Evolutionary conservation across 2,329 filamentous ascomycete species (phyloP).

Genomic region (Xylariaceae sp.): DNA sequence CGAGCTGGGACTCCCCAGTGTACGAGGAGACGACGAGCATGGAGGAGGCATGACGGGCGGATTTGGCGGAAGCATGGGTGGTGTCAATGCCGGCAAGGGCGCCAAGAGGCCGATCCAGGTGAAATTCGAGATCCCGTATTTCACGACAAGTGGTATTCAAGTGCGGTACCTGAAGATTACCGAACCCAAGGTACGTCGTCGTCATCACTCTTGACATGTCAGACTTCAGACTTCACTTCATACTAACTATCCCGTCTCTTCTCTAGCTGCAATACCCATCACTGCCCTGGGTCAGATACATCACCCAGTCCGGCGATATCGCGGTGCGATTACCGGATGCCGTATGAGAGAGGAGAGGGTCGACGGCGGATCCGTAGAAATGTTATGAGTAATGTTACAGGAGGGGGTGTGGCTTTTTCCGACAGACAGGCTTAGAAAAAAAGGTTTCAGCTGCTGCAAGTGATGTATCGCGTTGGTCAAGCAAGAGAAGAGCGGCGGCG

Average conservation of each 20-base stretch:
- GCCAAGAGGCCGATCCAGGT: conserved; percentile 95
- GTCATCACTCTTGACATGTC: not conserved
- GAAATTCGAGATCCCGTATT: conserved; percentile 99
- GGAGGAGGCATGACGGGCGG: conserved; percentile 97
- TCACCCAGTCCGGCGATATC: conserved; percentile 97
- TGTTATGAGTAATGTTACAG: conserved; percentile 28
- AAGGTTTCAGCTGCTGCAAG: conserved; percentile 25
- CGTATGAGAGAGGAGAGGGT: conserved; percentile 49
- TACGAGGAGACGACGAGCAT: conserved; percentile 92
- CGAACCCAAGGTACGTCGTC: conserved; percentile 85
- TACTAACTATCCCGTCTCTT: conserved; percentile 11
- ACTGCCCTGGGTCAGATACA: conserved; percentile 96
- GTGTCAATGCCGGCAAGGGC: conserved; percentile 80
- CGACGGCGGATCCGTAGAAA: conserved; percentile 7
- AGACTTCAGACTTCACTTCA: not conserved
- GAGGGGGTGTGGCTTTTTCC: conserved; percentile 18
- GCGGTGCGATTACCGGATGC: conserved; percentile 92
- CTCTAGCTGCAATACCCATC: conserved; percentile 93
- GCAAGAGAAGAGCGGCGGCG: no score
- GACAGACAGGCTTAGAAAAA: conserved; percentile 27
- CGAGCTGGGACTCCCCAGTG: conserved; percentile 89
- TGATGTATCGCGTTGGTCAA: conserved; percentile 28
- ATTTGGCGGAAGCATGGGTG: conserved; percentile 96
- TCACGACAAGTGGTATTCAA: conserved; percentile 98
- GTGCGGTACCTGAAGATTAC: conserved; percentile 99